Conservation (phyloP, 352 stramenopile genomes). For the Phytophthora hybrid region DNA sequence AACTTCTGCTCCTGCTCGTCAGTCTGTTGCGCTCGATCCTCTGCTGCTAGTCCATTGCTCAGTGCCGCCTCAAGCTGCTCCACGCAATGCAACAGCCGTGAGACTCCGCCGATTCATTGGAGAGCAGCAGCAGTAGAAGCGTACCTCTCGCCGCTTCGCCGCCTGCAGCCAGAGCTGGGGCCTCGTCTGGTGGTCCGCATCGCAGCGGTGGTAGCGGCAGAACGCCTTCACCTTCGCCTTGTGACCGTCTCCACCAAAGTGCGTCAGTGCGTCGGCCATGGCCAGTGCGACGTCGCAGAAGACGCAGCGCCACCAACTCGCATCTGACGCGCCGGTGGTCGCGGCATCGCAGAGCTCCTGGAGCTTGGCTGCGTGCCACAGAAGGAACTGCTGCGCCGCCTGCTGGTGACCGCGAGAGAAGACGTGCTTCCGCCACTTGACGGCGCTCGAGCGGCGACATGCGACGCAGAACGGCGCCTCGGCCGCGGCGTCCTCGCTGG, state of each 20-base stretch:
- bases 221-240: conserved; percentile 53
- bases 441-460: conserved; percentile 66
- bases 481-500: conserved; percentile 34
- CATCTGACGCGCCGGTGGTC: not conserved
- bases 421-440: conserved; percentile 77
- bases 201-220: conserved; percentile 64
- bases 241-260: conserved; percentile 52
- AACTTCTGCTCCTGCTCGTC: conserved; percentile 5
- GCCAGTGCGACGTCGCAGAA: conserved; percentile 48
- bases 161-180: conserved; percentile 49
- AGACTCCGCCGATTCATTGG: conserved; percentile 5
- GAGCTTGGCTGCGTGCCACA: conserved; percentile 35
- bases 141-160: conserved; percentile 38
- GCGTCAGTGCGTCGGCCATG: conserved; percentile 40
- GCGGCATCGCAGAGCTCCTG: conserved; percentile 36
- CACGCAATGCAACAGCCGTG: conserved; percentile 11
- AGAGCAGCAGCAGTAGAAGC: conserved; percentile 1
- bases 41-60: conserved; percentile 3
- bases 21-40: not conserved
- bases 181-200: conserved; percentile 49
- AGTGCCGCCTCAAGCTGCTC: conserved; percentile 23
- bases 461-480: conserved; percentile 61
- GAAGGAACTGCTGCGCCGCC: conserved; percentile 51
- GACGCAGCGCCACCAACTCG: conserved; percentile 41
- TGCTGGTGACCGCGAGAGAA: conserved; percentile 70